Evolutionary conservation across 371 early-diverging fungal genomes (phyloP).

Genomic region (Nematocida parisii): DNA sequence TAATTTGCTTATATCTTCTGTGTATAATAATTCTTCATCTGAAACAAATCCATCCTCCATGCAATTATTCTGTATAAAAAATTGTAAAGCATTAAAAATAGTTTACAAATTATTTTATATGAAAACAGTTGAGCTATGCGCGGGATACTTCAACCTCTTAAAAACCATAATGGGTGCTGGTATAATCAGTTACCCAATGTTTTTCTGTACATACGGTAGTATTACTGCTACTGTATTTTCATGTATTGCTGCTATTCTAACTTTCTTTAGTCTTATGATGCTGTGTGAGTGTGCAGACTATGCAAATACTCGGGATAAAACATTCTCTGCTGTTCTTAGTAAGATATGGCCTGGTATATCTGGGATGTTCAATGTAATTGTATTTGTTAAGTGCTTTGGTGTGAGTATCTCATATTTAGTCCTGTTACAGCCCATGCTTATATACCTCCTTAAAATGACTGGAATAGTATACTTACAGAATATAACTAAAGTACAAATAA

Average conservation of each 20-base stretch:
- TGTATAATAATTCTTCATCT: conserved; percentile 40
- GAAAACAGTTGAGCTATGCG: conserved; percentile 17
- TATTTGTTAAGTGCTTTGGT: conserved; percentile 98
- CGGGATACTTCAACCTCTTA: conserved; percentile 59
- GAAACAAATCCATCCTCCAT: conserved; percentile 35
- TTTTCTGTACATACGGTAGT: conserved; percentile 50
- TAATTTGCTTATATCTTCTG: conserved; percentile 13
- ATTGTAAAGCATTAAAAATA: not conserved
- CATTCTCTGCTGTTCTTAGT: conserved; percentile 29
- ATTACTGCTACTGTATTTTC: conserved; percentile 53
- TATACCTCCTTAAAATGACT: conserved; percentile 64
- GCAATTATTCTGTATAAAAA: conserved; percentile 26
- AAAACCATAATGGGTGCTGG: conserved; percentile 60
- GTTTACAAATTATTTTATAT: not conserved
- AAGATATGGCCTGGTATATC: conserved; percentile 19
- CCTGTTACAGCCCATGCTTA: conserved; percentile 87
- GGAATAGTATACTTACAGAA: not conserved
- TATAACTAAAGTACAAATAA: conserved; percentile 30
- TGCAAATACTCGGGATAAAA: conserved; percentile 6
- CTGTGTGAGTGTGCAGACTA: conserved; percentile 49
- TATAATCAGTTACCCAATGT: conserved; percentile 49
- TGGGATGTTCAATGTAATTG: conserved; percentile 70
- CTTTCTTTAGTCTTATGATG: conserved; percentile 54
- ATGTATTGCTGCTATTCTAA: conserved; percentile 6
- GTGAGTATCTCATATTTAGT: conserved; percentile 95